A percentile compares a stretch with the other conserved stretches of the same genome.
phyloP scores from a whole-genome alignment of 2,329 filamentous ascomycete species.

The Xylariaceae sp. region DNA sequence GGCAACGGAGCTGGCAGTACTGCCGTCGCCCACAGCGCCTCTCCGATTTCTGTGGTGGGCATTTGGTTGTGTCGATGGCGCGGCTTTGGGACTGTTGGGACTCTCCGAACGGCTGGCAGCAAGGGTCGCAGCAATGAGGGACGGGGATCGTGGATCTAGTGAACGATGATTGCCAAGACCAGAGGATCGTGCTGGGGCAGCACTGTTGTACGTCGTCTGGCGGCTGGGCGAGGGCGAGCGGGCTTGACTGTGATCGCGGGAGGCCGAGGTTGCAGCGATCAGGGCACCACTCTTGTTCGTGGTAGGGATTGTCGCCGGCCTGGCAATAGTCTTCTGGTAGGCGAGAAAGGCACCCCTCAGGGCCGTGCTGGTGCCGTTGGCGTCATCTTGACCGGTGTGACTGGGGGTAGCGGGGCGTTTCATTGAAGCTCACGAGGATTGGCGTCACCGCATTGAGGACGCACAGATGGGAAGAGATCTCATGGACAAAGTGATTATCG shows the following conservation, averaged over 20 bases:
- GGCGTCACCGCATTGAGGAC: conserved; percentile 21
- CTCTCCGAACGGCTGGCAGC: conserved; percentile 58
- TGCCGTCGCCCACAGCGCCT: conserved; percentile 30
- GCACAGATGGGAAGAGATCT: not conserved
- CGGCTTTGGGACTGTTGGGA: conserved; percentile 39
- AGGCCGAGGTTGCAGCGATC: conserved; percentile 41
- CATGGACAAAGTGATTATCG: not conserved
- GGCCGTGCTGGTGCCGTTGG: conserved; percentile 37
- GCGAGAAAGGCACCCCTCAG: conserved; percentile 52
- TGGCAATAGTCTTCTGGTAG: conserved; percentile 39
- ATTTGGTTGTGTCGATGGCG: conserved; percentile 19
- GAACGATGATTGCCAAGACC: conserved; percentile 22
- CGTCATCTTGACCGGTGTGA: conserved; percentile 28
- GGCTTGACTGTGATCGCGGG: conserved; percentile 30
- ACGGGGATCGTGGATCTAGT: conserved; percentile 47
- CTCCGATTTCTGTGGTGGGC: conserved; percentile 25
- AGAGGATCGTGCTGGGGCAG: conserved; percentile 24
- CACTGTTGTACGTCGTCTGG: conserved; percentile 38
- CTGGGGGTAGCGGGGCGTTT: conserved; percentile 25
- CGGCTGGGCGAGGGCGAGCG: conserved; percentile 29
- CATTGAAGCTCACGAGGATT: conserved; percentile 25
- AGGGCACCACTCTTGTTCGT: conserved; percentile 37
- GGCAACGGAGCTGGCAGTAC: conserved; percentile 28
- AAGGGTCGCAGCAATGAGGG: conserved; percentile 56
- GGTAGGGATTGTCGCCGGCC: conserved; percentile 12